A percentile compares a stretch with the other conserved stretches of the same genome.
These are phyloP conservation scores for Tuber borchii DNA, from an alignment of 495 filamentous ascomycete genomes.

Conservation along the genomic window DNA sequence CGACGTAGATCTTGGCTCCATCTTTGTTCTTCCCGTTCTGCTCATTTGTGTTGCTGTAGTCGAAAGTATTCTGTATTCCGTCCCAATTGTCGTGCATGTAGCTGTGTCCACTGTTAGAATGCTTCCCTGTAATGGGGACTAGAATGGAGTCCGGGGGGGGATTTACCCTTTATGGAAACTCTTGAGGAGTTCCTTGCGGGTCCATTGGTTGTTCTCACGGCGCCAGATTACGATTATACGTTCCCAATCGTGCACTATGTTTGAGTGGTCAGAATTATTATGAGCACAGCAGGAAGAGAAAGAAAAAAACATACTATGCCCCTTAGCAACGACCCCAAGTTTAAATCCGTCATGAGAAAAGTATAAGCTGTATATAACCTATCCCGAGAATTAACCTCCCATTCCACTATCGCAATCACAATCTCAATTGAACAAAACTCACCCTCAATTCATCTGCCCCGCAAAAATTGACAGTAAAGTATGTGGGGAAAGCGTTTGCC, in stretches of 20 bases:
- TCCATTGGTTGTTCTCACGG: conserved; percentile 27
- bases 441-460: conserved; percentile 28
- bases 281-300: background rate
- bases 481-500: conserved; percentile 31
- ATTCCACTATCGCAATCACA: background rate
- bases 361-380: conserved; percentile 32
- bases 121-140: background rate
- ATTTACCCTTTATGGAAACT: conserved; percentile 29
- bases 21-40: conserved; percentile 28
- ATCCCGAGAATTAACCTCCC: background rate
- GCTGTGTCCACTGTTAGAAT: background rate
- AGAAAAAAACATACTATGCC: conserved; percentile 25
- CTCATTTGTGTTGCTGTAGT: conserved; percentile 25
- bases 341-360: conserved; percentile 35
- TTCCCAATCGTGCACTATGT: conserved; percentile 31
- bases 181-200: conserved; percentile 28
- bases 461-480: conserved; percentile 33
- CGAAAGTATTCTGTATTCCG: conserved; percentile 25
- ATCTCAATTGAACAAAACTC: background rate
- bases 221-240: conserved; percentile 37
- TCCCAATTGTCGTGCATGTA: conserved; percentile 31
- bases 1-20: conserved; percentile 37
- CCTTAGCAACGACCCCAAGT: conserved; percentile 22
- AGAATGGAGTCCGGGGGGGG: background rate
- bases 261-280: conserved; percentile 1